A percentile compares a stretch with the other conserved stretches of the same genome.
phyloP scores from a whole-genome alignment of 2,329 filamentous ascomycete genomes.

The Penicillium sp. region DNA sequence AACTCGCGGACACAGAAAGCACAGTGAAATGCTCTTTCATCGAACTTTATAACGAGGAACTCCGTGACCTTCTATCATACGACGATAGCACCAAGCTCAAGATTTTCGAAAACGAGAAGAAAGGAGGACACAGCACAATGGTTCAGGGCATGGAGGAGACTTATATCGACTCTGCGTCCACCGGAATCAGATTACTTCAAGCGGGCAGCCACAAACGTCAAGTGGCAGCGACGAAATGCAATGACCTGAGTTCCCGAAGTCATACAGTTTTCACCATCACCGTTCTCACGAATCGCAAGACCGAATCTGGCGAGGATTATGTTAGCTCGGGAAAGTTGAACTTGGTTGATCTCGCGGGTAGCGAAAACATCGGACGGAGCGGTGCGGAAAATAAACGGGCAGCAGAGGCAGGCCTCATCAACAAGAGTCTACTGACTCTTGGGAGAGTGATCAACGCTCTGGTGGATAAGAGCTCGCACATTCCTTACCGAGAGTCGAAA shows the following conservation, averaged over 20 bases:
- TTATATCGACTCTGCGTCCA: conserved; percentile 73
- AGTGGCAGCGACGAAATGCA: conserved; percentile 99
- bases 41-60: conserved; percentile 94
- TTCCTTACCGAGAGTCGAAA: conserved; percentile 88
- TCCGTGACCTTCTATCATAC: conserved; percentile 73
- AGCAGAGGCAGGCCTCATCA: conserved; percentile 89
- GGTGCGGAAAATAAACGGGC: conserved; percentile 97
- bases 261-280: conserved; percentile 97
- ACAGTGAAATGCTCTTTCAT: conserved; percentile 98
- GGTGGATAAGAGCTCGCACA: conserved; percentile 80
- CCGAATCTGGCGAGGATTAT: conserved; percentile 78
- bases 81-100: conserved; percentile 84
- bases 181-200: conserved; percentile 81
- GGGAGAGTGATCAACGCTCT: conserved; percentile 95
- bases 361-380: conserved; percentile 93
- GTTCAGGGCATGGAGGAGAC: conserved; percentile 98
- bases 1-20: conserved; percentile 73
- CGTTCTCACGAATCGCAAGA: conserved; percentile 72
- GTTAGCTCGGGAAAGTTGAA: conserved; percentile 90
- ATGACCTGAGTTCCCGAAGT: conserved; percentile 90
- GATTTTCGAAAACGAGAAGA: conserved; percentile 81
- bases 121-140: conserved; percentile 70
- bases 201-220: conserved; percentile 86
- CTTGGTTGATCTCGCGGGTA: conserved; percentile 89
- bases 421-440: conserved; percentile 90